phyloP scores from a whole-genome alignment of 2,329 filamentous ascomycete species.

The Paecilomyces fulvus region DNA sequence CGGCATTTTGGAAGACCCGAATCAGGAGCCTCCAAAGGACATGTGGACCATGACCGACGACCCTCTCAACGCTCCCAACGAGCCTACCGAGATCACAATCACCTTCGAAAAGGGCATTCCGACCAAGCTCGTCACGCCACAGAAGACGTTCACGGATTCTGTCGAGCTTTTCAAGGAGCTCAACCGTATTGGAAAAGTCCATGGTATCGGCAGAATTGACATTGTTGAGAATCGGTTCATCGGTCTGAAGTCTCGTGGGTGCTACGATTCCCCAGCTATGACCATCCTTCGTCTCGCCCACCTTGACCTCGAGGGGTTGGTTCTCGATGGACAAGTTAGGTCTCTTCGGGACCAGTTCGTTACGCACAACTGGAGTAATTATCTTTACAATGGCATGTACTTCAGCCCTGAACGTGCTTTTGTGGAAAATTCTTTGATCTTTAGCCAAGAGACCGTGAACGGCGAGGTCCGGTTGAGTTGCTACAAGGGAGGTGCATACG shows the following conservation, averaged over 20 bases:
- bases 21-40: conserved; percentile 59
- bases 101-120: conserved; percentile 70
- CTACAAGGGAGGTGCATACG: conserved; percentile 58
- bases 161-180: conserved; percentile 64
- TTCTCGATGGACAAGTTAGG: conserved; percentile 60
- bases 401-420: conserved; percentile 66
- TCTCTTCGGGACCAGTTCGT: conserved; percentile 64
- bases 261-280: conserved; percentile 61
- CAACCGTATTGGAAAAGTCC: conserved; percentile 61
- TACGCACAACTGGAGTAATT: conserved; percentile 54
- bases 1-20: conserved; percentile 47
- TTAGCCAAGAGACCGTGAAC: conserved; percentile 48
- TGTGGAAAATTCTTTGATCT: conserved; percentile 56
- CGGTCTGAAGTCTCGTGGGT: conserved; percentile 71
- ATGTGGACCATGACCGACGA: conserved; percentile 68
- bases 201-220: conserved; percentile 73
- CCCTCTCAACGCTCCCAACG: conserved; percentile 60
- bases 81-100: conserved; percentile 62
- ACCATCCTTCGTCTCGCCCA: conserved; percentile 49
- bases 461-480: conserved; percentile 53
- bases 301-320: conserved; percentile 57
- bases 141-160: conserved; percentile 57
- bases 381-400: conserved; percentile 54
- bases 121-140: conserved; percentile 53
- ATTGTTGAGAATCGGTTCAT: conserved; percentile 78